Evolutionary conservation across 257 asterid species (phyloP), one percentile per base, ranked within the genome.

Genomic region (Solanum ossicruentum): DNA sequence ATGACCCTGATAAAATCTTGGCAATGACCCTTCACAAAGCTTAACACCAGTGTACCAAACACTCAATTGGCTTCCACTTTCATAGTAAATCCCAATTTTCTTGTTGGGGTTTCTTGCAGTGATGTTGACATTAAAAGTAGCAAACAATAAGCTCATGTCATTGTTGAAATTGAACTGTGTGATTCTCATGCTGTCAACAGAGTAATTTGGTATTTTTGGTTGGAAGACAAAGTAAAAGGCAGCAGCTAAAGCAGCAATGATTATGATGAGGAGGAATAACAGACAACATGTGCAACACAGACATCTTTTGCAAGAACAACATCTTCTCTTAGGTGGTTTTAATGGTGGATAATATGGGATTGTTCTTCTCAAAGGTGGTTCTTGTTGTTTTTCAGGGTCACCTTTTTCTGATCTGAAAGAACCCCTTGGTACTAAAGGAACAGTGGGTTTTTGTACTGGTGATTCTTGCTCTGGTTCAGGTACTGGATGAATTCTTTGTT

Each of bases 1-100:
- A 91, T 97, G 99, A 26, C 99, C 99, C 86, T 97, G 99, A 85
- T 95, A 97, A 21, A 97, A 97, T 87, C 80, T 90, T 0, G 99
- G 99, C 89, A 97, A 73, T 8, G 98, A 90, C 5, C 99, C 99
- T 84, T 94, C 94, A 47, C 98, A 91, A 0, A 97, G 95, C 18
- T 88, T 83, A 0, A 90, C 90, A 20, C 94, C 97, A 3, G 88
- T 84, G 36, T 91, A 97, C 91, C 87, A 87, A 10, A 93, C 98
- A n/a, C 93, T 92, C 87, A 97, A 49, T 2, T 71, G 91, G 91
- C 98, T 95, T 1, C 98, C 98, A 2, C 89, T 82, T 56, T 89
- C 95, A 41, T 97, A 97, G 69, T 97, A 93, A 70, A 97, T 95
- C 1, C 99, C 98, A 6, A 97, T 94, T 89, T 84, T 95, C 75